These are phyloP conservation scores for Orbilia ellipsospora DNA, from an alignment of 2,329 filamentous ascomycete genomes.

Conservation along the genomic window DNA sequence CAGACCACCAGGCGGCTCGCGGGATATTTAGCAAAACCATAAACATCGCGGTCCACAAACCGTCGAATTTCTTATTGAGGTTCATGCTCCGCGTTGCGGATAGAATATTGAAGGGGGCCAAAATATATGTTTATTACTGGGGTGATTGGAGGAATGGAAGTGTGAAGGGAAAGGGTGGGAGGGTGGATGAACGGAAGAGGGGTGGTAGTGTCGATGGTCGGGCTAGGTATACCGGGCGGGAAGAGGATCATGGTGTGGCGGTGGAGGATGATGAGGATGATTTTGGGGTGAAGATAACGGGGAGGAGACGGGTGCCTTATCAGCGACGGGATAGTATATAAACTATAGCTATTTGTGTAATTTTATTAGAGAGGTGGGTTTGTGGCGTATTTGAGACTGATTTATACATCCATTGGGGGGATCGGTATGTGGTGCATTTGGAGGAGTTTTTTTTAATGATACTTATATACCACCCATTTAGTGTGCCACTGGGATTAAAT, in stretches of 20 bases:
- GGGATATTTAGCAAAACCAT: slow-evolving; percentile 38
- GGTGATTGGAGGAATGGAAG: slow-evolving; percentile 51
- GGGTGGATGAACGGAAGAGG: slow-evolving; percentile 11
- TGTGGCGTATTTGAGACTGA: too few relatives aligned
- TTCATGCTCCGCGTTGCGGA: slow-evolving; percentile 47
- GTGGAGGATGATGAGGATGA: slow-evolving; percentile 40
- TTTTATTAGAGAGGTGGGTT: too few relatives aligned
- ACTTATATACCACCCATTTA: background rate
- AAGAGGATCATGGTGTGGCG: background rate
- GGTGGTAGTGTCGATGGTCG: slow-evolving; percentile 9
- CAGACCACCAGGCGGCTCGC: slow-evolving; percentile 38
- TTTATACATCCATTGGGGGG: too few relatives aligned
- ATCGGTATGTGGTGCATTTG: too few relatives aligned
- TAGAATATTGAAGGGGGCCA: slow-evolving; percentile 40
- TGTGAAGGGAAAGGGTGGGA: slow-evolving; percentile 35
- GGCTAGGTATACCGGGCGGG: background rate
- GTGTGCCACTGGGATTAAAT: background rate
- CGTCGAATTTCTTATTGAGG: slow-evolving; percentile 22
- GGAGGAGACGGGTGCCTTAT: slow-evolving; percentile 25
- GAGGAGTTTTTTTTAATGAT: slow-evolving; percentile 6
- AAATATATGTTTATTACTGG: slow-evolving; percentile 42
- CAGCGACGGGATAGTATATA: slow-evolving; percentile 25
- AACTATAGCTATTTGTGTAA: background rate
- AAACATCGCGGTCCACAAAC: slow-evolving; percentile 38
- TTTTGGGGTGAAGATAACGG: slow-evolving; percentile 39